These are phyloP conservation scores for Coemansia sp. DNA, from an alignment of 192 early-diverging fungal genomes.

Conservation along the genomic window DNA sequence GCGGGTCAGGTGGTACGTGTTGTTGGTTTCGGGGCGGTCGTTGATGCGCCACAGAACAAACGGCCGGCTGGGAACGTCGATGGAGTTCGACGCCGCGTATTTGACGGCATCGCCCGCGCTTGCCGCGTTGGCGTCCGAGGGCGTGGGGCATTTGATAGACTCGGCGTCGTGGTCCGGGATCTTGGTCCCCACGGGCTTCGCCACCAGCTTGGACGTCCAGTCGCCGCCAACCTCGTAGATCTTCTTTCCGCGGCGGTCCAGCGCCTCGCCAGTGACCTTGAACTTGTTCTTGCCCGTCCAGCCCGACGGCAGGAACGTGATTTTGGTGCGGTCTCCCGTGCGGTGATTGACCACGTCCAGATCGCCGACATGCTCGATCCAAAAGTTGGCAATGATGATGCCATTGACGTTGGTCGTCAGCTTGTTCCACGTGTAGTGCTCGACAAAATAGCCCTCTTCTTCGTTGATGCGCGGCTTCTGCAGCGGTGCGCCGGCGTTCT, in stretches of 20 bases:
- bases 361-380: constrained; percentile 86
- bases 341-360: constrained; percentile 77
- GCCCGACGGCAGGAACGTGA: constrained; percentile 77
- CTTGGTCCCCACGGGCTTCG: constrained; percentile 26
- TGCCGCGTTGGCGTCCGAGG: constrained; percentile 12
- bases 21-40: constrained; percentile 49
- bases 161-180: constrained; percentile 16
- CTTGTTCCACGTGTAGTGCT: constrained; percentile 88
- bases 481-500: constrained; percentile 18
- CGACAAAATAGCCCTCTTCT: constrained; percentile 57
- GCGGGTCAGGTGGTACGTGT: constrained; percentile 71
- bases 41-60: constrained; percentile 65
- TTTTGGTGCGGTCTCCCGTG: constrained; percentile 72
- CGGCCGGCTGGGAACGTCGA: constrained; percentile 46
- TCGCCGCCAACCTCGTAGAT: constrained; percentile 66
- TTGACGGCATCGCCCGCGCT: constrained; percentile 28
- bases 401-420: constrained; percentile 84
- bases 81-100: constrained; percentile 27
- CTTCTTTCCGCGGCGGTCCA: constrained; percentile 48
- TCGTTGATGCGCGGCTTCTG: constrained; percentile 43
- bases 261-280: constrained; percentile 61
- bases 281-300: constrained; percentile 69
- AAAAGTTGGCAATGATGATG: constrained; percentile 78
- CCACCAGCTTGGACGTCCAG: constrained; percentile 68
- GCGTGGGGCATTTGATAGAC: constrained; percentile 14